These are phyloP conservation scores for Lecanicillium sp. DNA, from an alignment of 2,329 filamentous ascomycete species.

Conservation along the genomic window DNA sequence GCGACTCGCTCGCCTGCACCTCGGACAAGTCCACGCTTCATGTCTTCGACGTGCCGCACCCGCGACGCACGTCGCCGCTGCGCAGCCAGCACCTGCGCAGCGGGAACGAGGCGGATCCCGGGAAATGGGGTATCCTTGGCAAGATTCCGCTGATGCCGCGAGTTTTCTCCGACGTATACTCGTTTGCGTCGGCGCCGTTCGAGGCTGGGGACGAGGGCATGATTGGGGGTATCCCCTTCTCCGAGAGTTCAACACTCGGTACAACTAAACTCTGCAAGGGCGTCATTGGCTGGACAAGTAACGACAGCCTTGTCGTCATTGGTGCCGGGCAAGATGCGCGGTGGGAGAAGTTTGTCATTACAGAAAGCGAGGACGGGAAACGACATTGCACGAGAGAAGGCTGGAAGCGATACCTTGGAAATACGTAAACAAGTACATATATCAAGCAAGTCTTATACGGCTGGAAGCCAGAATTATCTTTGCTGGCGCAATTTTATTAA, in stretches of 20 bases:
- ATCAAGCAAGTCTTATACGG: not conserved
- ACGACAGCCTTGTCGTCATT: constrained; percentile 67
- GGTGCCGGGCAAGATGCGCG: constrained; percentile 73
- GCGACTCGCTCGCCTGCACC: constrained; percentile 76
- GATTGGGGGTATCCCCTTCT: constrained; percentile 37
- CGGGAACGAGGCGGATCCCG: constrained; percentile 42
- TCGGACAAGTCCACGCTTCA: constrained; percentile 96
- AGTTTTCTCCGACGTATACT: constrained; percentile 85
- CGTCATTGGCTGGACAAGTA: constrained; percentile 74
- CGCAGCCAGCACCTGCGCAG: constrained; percentile 26
- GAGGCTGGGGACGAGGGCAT: constrained; percentile 71
- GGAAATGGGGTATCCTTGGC: constrained; percentile 81
- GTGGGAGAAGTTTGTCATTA: constrained; percentile 81
- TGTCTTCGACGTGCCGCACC: constrained; percentile 76
- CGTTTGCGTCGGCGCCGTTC: constrained; percentile 74
- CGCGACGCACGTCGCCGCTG: constrained; percentile 33
- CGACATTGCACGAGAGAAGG: constrained; percentile 64
- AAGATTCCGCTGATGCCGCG: constrained; percentile 80
- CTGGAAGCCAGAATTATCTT: not conserved
- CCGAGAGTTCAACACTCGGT: constrained; percentile 41
- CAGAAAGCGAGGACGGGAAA: constrained; percentile 61
- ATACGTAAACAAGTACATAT: constrained; percentile 23
- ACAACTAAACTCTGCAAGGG: constrained; percentile 67
- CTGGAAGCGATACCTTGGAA: constrained; percentile 71
- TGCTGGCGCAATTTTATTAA: constrained; percentile 9